A percentile compares a stretch with the other conserved stretches of the same genome.
Evolutionary conservation across 768 basidiomycete species (phyloP).

Genomic region (Pleurotus pulmonarius): DNA sequence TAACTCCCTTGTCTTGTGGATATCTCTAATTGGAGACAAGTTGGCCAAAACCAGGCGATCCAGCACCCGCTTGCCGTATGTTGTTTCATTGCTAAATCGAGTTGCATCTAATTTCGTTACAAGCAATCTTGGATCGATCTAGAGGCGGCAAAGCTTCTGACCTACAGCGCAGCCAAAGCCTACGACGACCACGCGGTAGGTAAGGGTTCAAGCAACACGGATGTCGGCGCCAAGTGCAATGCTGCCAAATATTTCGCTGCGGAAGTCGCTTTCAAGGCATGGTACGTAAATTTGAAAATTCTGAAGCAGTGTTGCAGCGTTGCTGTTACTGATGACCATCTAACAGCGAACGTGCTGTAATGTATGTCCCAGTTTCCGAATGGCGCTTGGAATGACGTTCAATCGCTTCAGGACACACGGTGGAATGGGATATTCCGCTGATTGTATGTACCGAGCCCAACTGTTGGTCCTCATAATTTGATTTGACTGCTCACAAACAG

Average conservation of each 20-base stretch:
- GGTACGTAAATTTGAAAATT: background rate
- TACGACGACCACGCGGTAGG: constrained; percentile 6
- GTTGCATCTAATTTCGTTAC: background rate
- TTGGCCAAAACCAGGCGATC: constrained; percentile 15
- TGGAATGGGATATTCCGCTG: constrained; percentile 15
- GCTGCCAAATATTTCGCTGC: constrained; percentile 15
- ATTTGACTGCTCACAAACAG: background rate
- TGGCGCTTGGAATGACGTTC: background rate
- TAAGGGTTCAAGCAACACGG: background rate
- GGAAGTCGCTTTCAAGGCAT: constrained; percentile 15
- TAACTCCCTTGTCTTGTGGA: background rate
- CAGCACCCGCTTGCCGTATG: constrained; percentile 13
- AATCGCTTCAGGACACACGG: constrained; percentile 10
- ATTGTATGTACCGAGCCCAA: constrained; percentile 5
- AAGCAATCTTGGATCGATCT: constrained; percentile 12
- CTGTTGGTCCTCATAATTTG: background rate
- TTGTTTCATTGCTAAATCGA: background rate
- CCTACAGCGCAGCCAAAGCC: constrained; percentile 14
- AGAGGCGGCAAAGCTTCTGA: constrained; percentile 13
- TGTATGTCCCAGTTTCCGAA: background rate
- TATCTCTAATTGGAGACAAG: background rate
- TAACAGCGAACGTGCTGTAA: constrained; percentile 4
- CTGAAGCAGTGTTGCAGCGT: background rate
- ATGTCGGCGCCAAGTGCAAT: constrained; percentile 13
- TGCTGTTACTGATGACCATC: background rate